Evolutionary conservation across 2,329 filamentous ascomycete genomes (phyloP).

Genomic region (Berkeleyomyces rouxiae): DNA sequence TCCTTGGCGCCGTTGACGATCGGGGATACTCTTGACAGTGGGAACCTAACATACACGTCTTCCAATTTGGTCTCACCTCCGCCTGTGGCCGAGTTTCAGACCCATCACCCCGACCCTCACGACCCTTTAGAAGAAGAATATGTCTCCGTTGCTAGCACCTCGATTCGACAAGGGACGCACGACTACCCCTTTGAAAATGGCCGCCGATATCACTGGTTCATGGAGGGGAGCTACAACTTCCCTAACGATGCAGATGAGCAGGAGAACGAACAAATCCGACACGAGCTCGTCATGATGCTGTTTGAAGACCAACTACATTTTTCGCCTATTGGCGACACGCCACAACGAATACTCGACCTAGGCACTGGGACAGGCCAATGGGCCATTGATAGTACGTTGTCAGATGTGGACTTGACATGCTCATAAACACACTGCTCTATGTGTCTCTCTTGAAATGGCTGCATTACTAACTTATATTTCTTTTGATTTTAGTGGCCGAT

Average conservation of each 20-base stretch:
- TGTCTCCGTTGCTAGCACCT: conserved; percentile 7
- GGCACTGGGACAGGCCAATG: conserved; percentile 43
- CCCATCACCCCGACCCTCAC: background rate
- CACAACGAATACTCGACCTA: conserved; percentile 37
- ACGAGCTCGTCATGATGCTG: conserved; percentile 33
- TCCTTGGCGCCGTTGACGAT: background rate
- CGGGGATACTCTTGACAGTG: too few relatives aligned
- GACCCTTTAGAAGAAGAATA: conserved; percentile 1
- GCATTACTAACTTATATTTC: conserved; percentile 17
- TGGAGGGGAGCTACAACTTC: conserved; percentile 34
- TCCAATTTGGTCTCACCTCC: background rate
- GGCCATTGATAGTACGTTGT: conserved; percentile 35
- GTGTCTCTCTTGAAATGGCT: conserved; percentile 5
- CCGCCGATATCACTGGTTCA: conserved; percentile 27
- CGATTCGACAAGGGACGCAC: conserved; percentile 7
- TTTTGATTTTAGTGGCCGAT: conserved; percentile 20
- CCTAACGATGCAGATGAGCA: conserved; percentile 45
- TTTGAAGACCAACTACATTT: conserved; percentile 33
- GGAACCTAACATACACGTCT: background rate
- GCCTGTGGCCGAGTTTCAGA: background rate
- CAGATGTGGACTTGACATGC: too few relatives aligned
- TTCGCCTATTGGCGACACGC: conserved; percentile 31
- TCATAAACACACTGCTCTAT: background rate
- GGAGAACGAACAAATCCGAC: conserved; percentile 41
- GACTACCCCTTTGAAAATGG: conserved; percentile 14